phyloP scores from a whole-genome alignment of 768 basidiomycete species.

The Boletus barrowsii region DNA sequence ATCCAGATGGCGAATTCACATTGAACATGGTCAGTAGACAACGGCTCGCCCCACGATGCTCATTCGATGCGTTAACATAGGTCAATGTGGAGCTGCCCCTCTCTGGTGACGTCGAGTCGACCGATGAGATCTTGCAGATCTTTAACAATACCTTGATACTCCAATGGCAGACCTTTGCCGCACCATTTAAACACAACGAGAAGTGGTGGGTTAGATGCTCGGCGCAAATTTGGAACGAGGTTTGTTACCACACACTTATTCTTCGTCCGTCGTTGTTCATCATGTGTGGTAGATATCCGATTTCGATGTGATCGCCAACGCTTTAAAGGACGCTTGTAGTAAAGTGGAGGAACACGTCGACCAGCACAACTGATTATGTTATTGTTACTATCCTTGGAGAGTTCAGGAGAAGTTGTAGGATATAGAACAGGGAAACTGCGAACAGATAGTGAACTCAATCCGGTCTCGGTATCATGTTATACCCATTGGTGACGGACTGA shows the following conservation, averaged over 20 bases:
- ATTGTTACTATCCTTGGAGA: not conserved
- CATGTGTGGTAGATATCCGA: constrained; percentile 27
- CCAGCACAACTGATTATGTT: constrained; percentile 1
- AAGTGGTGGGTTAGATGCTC: constrained; percentile 34
- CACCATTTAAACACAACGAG: constrained; percentile 23
- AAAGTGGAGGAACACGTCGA: constrained; percentile 11
- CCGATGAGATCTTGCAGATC: constrained; percentile 12
- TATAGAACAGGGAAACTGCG: not conserved
- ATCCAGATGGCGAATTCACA: constrained; percentile 58
- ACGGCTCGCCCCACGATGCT: not conserved
- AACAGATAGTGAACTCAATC: no score
- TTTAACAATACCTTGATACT: constrained; percentile 18
- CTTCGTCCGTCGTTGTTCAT: not conserved
- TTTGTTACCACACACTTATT: constrained; percentile 5
- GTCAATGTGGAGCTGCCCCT: constrained; percentile 42
- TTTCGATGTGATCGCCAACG: constrained; percentile 28
- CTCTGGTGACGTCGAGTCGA: constrained; percentile 22
- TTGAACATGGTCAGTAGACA: constrained; percentile 57
- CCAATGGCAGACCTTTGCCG: constrained; percentile 17
- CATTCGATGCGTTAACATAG: constrained; percentile 16
- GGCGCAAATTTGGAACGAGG: constrained; percentile 33
- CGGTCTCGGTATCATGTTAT: no score
- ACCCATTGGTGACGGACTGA: no score
- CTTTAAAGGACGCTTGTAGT: constrained; percentile 23
- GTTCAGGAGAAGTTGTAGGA: not conserved